phyloP scores from a whole-genome alignment of 805 yeast species.

The Komagataella populi region DNA sequence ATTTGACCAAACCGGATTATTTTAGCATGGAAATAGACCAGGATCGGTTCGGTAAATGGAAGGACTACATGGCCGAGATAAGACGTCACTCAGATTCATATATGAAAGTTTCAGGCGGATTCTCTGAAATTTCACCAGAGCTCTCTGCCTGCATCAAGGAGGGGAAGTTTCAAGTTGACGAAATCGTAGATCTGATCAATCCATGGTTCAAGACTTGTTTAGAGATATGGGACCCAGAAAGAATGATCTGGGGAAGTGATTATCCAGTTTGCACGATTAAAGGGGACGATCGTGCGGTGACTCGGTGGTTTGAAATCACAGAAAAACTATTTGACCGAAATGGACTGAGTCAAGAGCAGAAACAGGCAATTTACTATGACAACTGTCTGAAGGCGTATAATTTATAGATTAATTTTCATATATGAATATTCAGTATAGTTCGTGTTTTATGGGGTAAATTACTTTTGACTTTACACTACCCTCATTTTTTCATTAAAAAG shows the following conservation, averaged over 20 bases:
- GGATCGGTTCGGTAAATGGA: slow-evolving; percentile 11
- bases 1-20: slow-evolving; percentile 27
- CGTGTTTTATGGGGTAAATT: neutral
- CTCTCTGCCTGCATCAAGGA: slow-evolving; percentile 3
- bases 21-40: slow-evolving; percentile 2
- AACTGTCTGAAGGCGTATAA: neutral
- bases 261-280: slow-evolving; percentile 27
- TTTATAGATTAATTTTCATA: too few species aligned
- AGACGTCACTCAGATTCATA: slow-evolving; percentile 10
- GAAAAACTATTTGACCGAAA: neutral
- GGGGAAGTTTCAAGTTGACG: slow-evolving; percentile 8
- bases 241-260: slow-evolving; percentile 27
- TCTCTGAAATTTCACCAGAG: slow-evolving; percentile 20
- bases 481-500: too few species aligned
- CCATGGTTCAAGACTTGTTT: slow-evolving; percentile 21
- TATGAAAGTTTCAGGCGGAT: slow-evolving; percentile 27
- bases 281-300: slow-evolving; percentile 1
- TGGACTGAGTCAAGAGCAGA: neutral
- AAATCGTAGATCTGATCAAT: neutral
- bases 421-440: too few species aligned
- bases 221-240: slow-evolving; percentile 17
- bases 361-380: neutral
- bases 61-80: slow-evolving; percentile 9
- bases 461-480: neutral
- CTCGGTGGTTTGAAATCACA: neutral